A percentile compares a stretch with the other conserved stretches of the same genome.
These are phyloP conservation scores for Lanzia echinophila DNA, from an alignment of 2,329 filamentous ascomycete genomes.

Conservation along the genomic window DNA sequence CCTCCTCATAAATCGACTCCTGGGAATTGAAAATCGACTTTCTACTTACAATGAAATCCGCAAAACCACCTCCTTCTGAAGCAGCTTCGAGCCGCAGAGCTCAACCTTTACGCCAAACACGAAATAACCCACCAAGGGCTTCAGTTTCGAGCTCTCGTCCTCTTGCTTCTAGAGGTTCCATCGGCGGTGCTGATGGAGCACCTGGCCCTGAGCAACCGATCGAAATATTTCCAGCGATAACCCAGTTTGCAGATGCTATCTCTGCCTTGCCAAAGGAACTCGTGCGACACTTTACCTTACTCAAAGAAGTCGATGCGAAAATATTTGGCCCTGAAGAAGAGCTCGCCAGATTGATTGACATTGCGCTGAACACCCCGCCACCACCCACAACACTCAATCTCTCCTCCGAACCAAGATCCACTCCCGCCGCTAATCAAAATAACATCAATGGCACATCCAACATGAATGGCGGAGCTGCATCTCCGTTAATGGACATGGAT, in stretches of 20 bases:
- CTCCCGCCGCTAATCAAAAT: conserved; percentile 23
- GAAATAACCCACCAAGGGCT: conserved; percentile 55
- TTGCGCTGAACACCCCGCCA: conserved; percentile 47
- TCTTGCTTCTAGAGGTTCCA: conserved; percentile 37
- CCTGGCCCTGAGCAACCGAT: conserved; percentile 44
- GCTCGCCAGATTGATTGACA: conserved; percentile 67
- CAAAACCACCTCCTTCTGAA: conserved; percentile 26
- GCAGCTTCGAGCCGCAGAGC: conserved; percentile 47
- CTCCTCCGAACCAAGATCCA: conserved; percentile 22
- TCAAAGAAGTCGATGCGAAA: conserved; percentile 98
- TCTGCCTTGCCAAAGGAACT: conserved; percentile 90
- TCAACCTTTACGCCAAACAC: conserved; percentile 58
- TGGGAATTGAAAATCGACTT: conserved; percentile 12
- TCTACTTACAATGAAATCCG: conserved; percentile 29
- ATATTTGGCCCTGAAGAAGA: conserved; percentile 82
- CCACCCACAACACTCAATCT: conserved; percentile 33
- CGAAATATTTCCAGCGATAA: conserved; percentile 60
- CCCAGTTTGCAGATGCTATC: conserved; percentile 83
- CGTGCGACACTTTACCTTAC: conserved; percentile 86
- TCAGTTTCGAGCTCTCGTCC: conserved; percentile 42
- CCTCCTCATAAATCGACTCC: conserved; percentile 13
- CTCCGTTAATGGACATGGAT: conserved; percentile 13
- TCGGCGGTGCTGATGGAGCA: conserved; percentile 33
- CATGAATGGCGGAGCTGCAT: conserved; percentile 22
- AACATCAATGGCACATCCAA: conserved; percentile 29